A percentile compares a stretch with the other conserved stretches of the same genome.
Evolutionary conservation across 2,329 filamentous ascomycete genomes (phyloP).

Genomic region (Monosporascus sp.): DNA sequence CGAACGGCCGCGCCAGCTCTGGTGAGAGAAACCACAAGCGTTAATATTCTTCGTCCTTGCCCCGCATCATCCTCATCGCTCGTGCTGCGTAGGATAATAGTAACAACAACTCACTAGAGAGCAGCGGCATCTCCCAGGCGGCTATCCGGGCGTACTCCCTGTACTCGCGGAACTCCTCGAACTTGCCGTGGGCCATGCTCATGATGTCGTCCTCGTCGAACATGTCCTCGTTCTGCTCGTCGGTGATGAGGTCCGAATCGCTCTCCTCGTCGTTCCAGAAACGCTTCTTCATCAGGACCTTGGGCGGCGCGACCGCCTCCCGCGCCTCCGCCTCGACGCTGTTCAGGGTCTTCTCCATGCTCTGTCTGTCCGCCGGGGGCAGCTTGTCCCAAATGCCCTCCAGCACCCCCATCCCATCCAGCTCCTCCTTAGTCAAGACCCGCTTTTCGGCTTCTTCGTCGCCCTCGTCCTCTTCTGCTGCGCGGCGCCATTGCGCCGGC

Average conservation of each 20-base stretch:
- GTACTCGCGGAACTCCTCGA: constrained; percentile 83
- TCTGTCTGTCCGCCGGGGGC: not conserved
- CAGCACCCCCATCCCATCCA: not conserved
- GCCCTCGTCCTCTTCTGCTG: constrained; percentile 15
- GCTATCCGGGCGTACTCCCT: constrained; percentile 82
- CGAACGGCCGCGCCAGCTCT: constrained; percentile 83
- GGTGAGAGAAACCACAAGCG: constrained; percentile 14
- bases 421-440: not conserved
- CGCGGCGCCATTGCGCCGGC: constrained; percentile 13
- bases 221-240: constrained; percentile 38
- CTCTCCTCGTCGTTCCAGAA: constrained; percentile 26
- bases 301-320: constrained; percentile 20
- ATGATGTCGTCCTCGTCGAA: constrained; percentile 82
- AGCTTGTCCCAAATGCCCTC: not conserved
- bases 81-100: not conserved
- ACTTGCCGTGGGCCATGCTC: constrained; percentile 74
- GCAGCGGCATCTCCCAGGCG: constrained; percentile 92
- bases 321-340: constrained; percentile 26
- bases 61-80: too few species aligned
- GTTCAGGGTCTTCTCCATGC: constrained; percentile 23
- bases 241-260: constrained; percentile 21
- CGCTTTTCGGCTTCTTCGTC: constrained; percentile 6
- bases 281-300: not conserved
- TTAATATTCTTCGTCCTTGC: not conserved
- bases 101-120: constrained; percentile 64